These are phyloP conservation scores for Globisporangium cederbergense DNA, from an alignment of 352 stramenopile genomes.

Conservation along the genomic window DNA sequence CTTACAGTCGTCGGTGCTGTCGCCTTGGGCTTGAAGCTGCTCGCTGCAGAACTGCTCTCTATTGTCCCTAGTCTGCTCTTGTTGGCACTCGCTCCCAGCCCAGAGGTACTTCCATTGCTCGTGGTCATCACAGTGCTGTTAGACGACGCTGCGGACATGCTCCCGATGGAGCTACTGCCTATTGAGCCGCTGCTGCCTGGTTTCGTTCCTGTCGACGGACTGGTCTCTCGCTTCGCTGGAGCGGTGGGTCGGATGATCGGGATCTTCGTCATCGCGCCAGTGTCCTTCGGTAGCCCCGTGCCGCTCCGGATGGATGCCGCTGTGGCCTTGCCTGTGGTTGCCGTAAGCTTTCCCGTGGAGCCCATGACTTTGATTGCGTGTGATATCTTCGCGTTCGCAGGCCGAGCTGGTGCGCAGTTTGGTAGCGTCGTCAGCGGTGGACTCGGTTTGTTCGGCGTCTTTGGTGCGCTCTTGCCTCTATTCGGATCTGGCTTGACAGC, in stretches of 20 bases:
- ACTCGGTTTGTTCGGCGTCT: slow-evolving; percentile 48
- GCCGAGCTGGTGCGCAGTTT: slow-evolving; percentile 50
- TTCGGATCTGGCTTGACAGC: slow-evolving; percentile 33
- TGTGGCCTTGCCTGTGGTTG: slow-evolving; percentile 30
- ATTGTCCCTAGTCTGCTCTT: slow-evolving; percentile 37
- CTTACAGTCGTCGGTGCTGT: slow-evolving; percentile 26
- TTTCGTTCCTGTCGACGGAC: slow-evolving; percentile 48
- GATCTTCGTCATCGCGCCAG: slow-evolving; percentile 58
- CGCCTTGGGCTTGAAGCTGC: slow-evolving; percentile 30
- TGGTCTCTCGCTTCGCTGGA: slow-evolving; percentile 67
- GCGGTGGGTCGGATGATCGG: slow-evolving; percentile 66
- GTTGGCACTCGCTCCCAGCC: slow-evolving; percentile 26
- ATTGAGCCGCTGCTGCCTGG: slow-evolving; percentile 23
- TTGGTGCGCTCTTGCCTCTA: slow-evolving; percentile 39
- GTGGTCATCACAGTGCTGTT: neutral
- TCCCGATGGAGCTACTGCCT: slow-evolving; percentile 9
- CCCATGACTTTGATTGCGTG: slow-evolving; percentile 47
- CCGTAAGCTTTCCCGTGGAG: slow-evolving; percentile 46
- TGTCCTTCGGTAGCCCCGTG: slow-evolving; percentile 44
- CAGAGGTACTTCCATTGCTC: slow-evolving; percentile 17
- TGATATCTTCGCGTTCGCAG: slow-evolving; percentile 46
- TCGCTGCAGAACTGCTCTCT: slow-evolving; percentile 20
- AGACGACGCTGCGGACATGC: slow-evolving; percentile 2
- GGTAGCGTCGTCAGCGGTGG: slow-evolving; percentile 57
- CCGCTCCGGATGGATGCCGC: slow-evolving; percentile 31